Conservation (phyloP, 2,329 filamentous ascomycete genomes). For the Scytalidium sp. region DNA sequence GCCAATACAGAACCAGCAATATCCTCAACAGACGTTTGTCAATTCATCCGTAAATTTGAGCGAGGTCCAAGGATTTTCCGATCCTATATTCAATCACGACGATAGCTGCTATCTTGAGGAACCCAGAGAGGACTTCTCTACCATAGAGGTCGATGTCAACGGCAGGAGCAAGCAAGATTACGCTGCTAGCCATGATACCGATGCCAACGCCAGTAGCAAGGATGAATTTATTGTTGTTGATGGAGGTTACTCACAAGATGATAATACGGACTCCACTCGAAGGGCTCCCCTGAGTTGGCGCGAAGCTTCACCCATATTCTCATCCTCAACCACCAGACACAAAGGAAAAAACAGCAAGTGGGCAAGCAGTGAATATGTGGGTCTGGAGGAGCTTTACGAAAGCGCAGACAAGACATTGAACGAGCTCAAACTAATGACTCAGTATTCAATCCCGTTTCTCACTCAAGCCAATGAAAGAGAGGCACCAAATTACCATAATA, state of each 20-base stretch:
- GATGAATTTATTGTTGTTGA: conserved; percentile 12
- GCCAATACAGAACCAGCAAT: neutral
- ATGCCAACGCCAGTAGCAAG: conserved; percentile 12
- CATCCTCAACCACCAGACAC: conserved; percentile 10
- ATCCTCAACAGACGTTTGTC: conserved; percentile 3
- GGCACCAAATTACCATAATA: conserved; percentile 88
- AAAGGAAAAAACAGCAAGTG: conserved; percentile 97
- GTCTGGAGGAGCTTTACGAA: conserved; percentile 97
- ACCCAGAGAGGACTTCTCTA: conserved; percentile 12
- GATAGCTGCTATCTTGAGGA: conserved; percentile 16
- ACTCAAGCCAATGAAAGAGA: conserved; percentile 95
- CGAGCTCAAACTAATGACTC: conserved; percentile 94
- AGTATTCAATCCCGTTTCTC: conserved; percentile 95
- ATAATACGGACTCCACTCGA: conserved; percentile 22
- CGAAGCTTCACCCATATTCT: conserved; percentile 3
- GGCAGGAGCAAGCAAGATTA: neutral
- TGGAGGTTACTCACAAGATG: conserved; percentile 6
- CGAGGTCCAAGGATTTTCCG: conserved; percentile 23
- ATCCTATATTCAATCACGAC: conserved; percentile 8
- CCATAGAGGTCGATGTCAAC: conserved; percentile 4
- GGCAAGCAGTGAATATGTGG: conserved; percentile 96
- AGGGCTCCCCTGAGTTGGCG: conserved; percentile 12
- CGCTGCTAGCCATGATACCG: conserved; percentile 6
- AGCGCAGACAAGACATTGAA: conserved; percentile 94
- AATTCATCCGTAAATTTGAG: conserved; percentile 19